phyloP scores from a whole-genome alignment of 345 rosid genomes.

The Populus tremula region DNA sequence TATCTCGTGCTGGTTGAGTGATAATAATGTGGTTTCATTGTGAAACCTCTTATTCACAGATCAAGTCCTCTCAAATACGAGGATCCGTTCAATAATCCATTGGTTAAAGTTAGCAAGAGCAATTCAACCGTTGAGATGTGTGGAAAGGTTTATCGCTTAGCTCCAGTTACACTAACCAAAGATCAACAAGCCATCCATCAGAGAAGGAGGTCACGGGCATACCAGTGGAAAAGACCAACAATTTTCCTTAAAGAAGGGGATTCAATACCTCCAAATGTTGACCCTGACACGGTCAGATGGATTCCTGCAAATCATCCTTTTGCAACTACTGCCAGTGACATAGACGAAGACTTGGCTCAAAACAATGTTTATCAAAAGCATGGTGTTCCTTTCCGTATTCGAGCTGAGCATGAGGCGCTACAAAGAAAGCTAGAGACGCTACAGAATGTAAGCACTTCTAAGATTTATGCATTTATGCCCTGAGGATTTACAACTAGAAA shows the following conservation, averaged over 20 bases:
- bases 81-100: constrained; percentile 89
- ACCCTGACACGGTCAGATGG: constrained; percentile 93
- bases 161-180: constrained; percentile 79
- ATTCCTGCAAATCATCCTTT: constrained; percentile 99
- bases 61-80: constrained; percentile 75
- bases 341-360: constrained; percentile 88
- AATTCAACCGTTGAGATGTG: constrained; percentile 87
- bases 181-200: constrained; percentile 76
- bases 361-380: constrained; percentile 84
- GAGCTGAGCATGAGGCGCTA: constrained; percentile 90
- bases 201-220: constrained; percentile 92
- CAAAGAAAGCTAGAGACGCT: constrained; percentile 82
- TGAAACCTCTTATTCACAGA: constrained; percentile 39
- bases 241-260: constrained; percentile 92
- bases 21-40: background rate
- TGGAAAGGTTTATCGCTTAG: constrained; percentile 78
- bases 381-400: constrained; percentile 88
- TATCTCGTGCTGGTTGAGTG: background rate
- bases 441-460: constrained; percentile 50
- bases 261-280: constrained; percentile 75
- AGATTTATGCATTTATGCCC: background rate
- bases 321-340: constrained; percentile 81
- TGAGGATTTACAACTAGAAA: background rate
- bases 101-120: constrained; percentile 73
- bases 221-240: constrained; percentile 93